phyloP scores from a whole-genome alignment of 139 green algal genomes.

The Chlorella sp. region DNA sequence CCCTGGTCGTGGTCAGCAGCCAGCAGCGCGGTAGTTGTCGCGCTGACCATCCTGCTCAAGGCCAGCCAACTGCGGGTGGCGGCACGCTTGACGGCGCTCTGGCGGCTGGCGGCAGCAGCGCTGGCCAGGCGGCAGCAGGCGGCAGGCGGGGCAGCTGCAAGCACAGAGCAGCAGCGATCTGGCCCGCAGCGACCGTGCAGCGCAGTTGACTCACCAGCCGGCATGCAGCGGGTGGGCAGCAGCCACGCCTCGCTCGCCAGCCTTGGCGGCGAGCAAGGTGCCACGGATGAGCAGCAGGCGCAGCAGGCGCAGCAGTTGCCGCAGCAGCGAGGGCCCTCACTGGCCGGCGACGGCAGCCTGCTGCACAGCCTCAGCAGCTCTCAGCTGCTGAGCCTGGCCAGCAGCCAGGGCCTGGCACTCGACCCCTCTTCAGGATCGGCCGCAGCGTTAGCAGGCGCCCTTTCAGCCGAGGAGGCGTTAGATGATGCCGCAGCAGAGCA shows the following conservation, averaged over 20 bases:
- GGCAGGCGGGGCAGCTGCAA: background rate
- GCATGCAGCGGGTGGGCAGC: background rate
- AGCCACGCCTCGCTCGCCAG: constrained; percentile 3
- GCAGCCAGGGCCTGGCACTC: background rate
- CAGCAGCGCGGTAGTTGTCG: constrained; percentile 14
- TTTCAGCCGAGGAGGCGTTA: background rate
- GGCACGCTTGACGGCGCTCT: background rate
- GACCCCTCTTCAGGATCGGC: background rate
- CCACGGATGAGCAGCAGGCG: background rate
- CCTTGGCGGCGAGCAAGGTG: background rate
- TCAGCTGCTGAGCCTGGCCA: background rate
- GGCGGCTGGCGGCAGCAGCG: background rate
- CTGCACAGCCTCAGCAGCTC: background rate
- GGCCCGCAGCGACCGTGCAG: background rate
- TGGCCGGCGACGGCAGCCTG: background rate
- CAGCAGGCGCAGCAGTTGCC: too few relatives aligned
- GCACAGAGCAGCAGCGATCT: background rate
- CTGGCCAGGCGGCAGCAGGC: background rate
- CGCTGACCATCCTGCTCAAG: constrained; percentile 15
- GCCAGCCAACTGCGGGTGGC: constrained; percentile 19
- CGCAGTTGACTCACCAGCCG: background rate
- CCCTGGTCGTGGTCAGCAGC: constrained; percentile 20
- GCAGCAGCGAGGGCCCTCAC: too few relatives aligned
- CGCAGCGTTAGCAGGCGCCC: background rate
- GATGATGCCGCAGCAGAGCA: background rate